These are phyloP conservation scores for Phytophthora pini DNA, from an alignment of 352 stramenopile species.

Conservation along the genomic window DNA sequence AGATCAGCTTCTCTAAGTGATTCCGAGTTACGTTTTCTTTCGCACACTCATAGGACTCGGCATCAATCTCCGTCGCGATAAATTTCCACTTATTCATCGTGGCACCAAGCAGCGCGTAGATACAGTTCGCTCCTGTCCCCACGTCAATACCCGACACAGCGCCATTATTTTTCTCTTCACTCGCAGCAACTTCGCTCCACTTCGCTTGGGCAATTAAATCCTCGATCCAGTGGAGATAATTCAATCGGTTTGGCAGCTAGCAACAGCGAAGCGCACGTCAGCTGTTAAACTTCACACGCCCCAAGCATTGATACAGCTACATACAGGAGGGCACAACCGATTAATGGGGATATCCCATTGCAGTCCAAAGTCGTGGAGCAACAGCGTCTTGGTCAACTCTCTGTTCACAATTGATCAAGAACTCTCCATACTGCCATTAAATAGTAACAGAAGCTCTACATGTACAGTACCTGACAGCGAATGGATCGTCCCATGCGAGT, in stretches of 20 bases:
- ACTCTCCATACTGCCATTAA: background rate
- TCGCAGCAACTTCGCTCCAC: slow-evolving; percentile 33
- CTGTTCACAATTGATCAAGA: slow-evolving; percentile 32
- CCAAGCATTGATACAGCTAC: slow-evolving; percentile 14
- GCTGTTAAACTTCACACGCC: background rate
- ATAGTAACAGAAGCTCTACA: background rate
- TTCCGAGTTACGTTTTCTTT: slow-evolving; percentile 92
- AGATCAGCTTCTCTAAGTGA: slow-evolving; percentile 68
- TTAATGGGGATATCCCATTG: slow-evolving; percentile 93
- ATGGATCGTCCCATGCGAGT: slow-evolving; percentile 80
- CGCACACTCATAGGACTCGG: slow-evolving; percentile 81
- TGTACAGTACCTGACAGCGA: slow-evolving; percentile 61
- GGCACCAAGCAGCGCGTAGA: slow-evolving; percentile 95
- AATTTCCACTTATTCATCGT: slow-evolving; percentile 92
- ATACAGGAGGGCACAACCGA: slow-evolving; percentile 94
- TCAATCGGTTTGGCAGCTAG: slow-evolving; percentile 89
- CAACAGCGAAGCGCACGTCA: slow-evolving; percentile 11
- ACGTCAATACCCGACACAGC: slow-evolving; percentile 92
- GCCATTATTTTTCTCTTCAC: slow-evolving; percentile 3
- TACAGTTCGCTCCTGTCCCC: slow-evolving; percentile 95
- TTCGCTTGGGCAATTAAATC: slow-evolving; percentile 80
- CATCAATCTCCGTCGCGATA: slow-evolving; percentile 95
- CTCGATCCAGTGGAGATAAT: slow-evolving; percentile 97
- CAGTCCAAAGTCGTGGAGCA: slow-evolving; percentile 91
- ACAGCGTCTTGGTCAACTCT: slow-evolving; percentile 92